Evolutionary conservation across 176 grass and related monocot genomes (phyloP), one percentile per base, ranked within the genome.

Genomic region (Raddia distichophylla): DNA sequence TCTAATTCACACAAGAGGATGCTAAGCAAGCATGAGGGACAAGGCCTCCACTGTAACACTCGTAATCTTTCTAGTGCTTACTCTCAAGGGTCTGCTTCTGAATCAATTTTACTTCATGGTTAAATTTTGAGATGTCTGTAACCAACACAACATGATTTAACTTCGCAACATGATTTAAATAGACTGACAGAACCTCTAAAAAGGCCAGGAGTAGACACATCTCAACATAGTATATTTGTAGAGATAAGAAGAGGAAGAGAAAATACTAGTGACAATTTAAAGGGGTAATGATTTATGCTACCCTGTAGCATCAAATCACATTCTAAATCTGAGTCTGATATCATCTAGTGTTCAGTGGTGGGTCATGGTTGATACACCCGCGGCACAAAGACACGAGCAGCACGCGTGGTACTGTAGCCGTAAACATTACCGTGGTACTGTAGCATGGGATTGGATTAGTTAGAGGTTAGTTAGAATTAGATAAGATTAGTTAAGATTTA

Each of bases 191-290:
- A 87, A 59, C 82, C 89, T 34, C 69, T 94, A 60, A 76, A 87
- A 76, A 87, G 62, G 63, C 91, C 92, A 1, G 92, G 89, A 60
- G 60, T 94, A 80, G 89, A 94, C 37, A 84, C 83, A 51, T 89
- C 92, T 64, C 86, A 91, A 85, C 74, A 89, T 59, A 91, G 65
- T 63, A 76, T 94, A 56, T 87, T 89, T 10, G 89, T 94, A 15
- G 77, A 94, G 69, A 91, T 94, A 45, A 89, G 71, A 78, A 55
- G 53, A 79, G 44, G 52, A 52, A 82, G n/a, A 66, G 67, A 66
- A 62, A 67, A 60, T 64, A 59, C 69, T 46, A 59, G 73, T 45
- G 72, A 45, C 51, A 76, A 34, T 66, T 64, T 57, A 8, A 82
- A 94, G 89, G 89, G 91, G 89, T 50, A 65, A 22, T 7, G 44